These are phyloP conservation scores for Eremothecium coryli DNA, from an alignment of 1,139 yeast species.

Conservation along the genomic window DNA sequence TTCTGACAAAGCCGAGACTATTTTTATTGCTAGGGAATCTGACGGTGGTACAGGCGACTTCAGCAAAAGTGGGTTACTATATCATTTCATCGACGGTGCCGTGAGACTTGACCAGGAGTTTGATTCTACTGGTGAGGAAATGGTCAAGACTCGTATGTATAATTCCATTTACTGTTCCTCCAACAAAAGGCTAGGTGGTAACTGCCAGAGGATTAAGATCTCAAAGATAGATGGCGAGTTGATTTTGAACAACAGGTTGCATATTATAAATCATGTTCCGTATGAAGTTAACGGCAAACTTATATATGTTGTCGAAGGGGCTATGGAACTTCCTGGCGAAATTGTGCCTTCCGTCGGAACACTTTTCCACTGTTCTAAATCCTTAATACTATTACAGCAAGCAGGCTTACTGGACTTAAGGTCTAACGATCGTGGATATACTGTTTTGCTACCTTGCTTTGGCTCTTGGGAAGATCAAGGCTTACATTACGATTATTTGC, in stretches of 20 bases:
- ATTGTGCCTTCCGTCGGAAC: constrained; percentile 47
- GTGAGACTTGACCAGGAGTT: constrained; percentile 28
- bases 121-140: constrained; percentile 7
- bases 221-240: constrained; percentile 35
- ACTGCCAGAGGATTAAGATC: constrained; percentile 42
- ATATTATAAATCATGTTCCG: constrained; percentile 38
- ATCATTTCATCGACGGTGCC: constrained; percentile 57
- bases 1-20: constrained; percentile 37
- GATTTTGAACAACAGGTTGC: constrained; percentile 39
- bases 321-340: constrained; percentile 46
- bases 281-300: constrained; percentile 45
- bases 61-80: constrained; percentile 39
- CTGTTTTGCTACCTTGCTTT: constrained; percentile 73
- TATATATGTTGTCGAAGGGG: constrained; percentile 56
- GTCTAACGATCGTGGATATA: constrained; percentile 50
- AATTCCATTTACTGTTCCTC: constrained; percentile 37
- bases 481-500: constrained; percentile 51
- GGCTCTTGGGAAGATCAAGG: constrained; percentile 64
- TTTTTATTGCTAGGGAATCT: constrained; percentile 41
- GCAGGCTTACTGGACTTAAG: constrained; percentile 39
- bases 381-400: constrained; percentile 43
- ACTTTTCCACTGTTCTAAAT: constrained; percentile 42
- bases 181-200: constrained; percentile 34
- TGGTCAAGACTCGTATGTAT: constrained; percentile 32
- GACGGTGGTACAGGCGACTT: constrained; percentile 32